Base-by-base conservation (phyloP, 2,329 filamentous ascomycete species). In the Diaporthe nobilis region DNA sequence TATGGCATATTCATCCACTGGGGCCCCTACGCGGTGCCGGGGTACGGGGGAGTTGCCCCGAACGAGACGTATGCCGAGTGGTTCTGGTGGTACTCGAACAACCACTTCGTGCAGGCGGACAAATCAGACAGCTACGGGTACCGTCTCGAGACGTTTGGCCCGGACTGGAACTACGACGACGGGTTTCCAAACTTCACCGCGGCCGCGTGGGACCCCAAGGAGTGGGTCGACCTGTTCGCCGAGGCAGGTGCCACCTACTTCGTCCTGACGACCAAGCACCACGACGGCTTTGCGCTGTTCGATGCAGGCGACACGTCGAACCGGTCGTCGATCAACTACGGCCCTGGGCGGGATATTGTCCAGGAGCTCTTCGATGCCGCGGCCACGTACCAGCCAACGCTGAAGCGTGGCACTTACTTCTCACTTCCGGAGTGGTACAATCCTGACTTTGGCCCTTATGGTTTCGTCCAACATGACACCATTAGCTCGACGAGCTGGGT, bases 131-230 rank as follows among this genome's bases (percentile, higher is more conserved):
- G 85, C 37, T 89, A 88, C 76, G 83, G 88, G 44, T 88, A 91
- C 77, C 85, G 88, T 15, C 82, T 90, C 0, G 81, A 84, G 17
- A 89, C 85, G 0, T 91, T 88, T 77, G 89, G 90, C 0, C 84
- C 85, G 0, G 79, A 89, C 39, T 84, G 88, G 78, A 85, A 85
- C 17, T 91, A 92, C 78, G 90, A 92, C 77, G 89, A 91, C 79
- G 88, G 88, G 71, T 88, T 91, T 78, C 80, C 82, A 4, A 84
- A 88, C 75, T 91, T 90, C 81, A 91, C 88, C 0, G 88, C 88
- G 0, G 82, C 84, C 0, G 79, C 80, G 1, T 91, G 84, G 77
- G 84, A 90, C 77, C 85, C 90, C 0, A 89, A 88, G 72, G 87
- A 85, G 49, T 90, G 88, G 87, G 87, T 90, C 1, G 87, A 90